phyloP scores from a whole-genome alignment of 2,329 filamentous ascomycete genomes.

The Metarhizium anisopliae region DNA sequence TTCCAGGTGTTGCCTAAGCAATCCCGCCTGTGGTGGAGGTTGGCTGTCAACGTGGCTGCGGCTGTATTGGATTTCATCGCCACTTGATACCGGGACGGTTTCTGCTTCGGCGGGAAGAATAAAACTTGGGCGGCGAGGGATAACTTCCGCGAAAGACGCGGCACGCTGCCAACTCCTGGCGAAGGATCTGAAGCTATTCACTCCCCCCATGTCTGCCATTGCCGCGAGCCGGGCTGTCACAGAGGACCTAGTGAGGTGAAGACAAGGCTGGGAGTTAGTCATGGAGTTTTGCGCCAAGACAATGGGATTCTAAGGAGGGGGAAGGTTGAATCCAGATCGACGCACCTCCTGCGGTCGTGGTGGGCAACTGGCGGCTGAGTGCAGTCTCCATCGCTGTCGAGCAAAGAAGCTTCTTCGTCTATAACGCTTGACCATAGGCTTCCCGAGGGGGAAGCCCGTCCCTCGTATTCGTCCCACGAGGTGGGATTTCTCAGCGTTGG shows the following conservation, averaged over 20 bases:
- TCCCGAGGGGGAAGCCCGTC: constrained; percentile 30
- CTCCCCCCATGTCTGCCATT: constrained; percentile 68
- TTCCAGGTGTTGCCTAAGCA: constrained; percentile 45
- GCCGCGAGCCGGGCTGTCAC: constrained; percentile 47
- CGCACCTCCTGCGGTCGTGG: constrained; percentile 21
- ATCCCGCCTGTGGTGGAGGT: constrained; percentile 27
- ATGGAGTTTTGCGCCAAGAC: neutral
- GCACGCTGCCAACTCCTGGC: constrained; percentile 88
- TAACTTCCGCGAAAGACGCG: constrained; percentile 78
- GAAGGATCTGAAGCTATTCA: constrained; percentile 92
- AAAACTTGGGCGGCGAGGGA: constrained; percentile 70
- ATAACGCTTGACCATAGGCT: constrained; percentile 34
- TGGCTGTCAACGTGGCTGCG: constrained; percentile 30
- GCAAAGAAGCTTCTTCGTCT: constrained; percentile 36
- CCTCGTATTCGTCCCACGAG: constrained; percentile 39
- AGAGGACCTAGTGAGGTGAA: constrained; percentile 39
- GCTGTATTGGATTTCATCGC: constrained; percentile 29
- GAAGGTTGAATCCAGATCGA: neutral
- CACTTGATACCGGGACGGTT: constrained; percentile 6
- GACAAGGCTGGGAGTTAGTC: neutral
- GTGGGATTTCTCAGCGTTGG: constrained; percentile 26
- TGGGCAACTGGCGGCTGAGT: constrained; percentile 17
- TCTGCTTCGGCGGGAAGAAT: constrained; percentile 50
- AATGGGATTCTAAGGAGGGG: neutral
- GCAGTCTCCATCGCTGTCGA: constrained; percentile 29